Conservation (phyloP, 805 yeast species). For the Hanseniaspora guilliermondii region DNA sequence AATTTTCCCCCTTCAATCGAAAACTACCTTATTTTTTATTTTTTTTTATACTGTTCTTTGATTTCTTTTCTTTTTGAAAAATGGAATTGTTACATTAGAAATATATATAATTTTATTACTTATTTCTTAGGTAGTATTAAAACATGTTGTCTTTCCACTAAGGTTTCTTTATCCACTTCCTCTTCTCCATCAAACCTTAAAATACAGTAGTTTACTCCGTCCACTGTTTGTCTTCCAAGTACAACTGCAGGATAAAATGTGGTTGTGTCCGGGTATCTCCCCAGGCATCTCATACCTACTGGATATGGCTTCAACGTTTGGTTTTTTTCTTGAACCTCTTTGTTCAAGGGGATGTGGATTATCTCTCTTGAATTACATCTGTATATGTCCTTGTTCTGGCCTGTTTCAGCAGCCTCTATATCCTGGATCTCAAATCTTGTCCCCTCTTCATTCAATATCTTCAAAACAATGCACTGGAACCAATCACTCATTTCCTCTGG, state of each 20-base stretch:
- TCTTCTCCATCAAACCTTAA: constrained; percentile 92
- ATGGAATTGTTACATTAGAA: too few species aligned
- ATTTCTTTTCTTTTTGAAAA: neutral
- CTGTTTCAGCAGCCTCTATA: constrained; percentile 92
- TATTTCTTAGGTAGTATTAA: constrained; percentile 48
- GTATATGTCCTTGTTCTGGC: constrained; percentile 75
- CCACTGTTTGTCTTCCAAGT: constrained; percentile 54
- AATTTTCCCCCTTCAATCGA: too few species aligned
- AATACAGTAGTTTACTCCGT: constrained; percentile 37
- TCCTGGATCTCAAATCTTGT: constrained; percentile 78
- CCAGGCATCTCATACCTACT: constrained; percentile 69
- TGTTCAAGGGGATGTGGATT: constrained; percentile 50
- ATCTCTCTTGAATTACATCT: constrained; percentile 74
- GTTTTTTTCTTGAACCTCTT: constrained; percentile 11
- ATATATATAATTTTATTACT: neutral
- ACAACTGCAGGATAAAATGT: constrained; percentile 94
- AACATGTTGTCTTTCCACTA: constrained; percentile 74
- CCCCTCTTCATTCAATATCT: constrained; percentile 60
- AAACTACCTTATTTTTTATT: too few species aligned
- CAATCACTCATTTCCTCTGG: constrained; percentile 65
- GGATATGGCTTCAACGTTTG: constrained; percentile 43
- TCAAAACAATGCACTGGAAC: constrained; percentile 87
- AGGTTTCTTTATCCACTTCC: constrained; percentile 89
- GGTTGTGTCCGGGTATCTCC: constrained; percentile 93
- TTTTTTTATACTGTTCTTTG: too few species aligned